Evolutionary conservation across 1,139 yeast genomes (phyloP), one percentile per base, ranked within the genome.

Genomic region (Geotrichum cucujoidarum): DNA sequence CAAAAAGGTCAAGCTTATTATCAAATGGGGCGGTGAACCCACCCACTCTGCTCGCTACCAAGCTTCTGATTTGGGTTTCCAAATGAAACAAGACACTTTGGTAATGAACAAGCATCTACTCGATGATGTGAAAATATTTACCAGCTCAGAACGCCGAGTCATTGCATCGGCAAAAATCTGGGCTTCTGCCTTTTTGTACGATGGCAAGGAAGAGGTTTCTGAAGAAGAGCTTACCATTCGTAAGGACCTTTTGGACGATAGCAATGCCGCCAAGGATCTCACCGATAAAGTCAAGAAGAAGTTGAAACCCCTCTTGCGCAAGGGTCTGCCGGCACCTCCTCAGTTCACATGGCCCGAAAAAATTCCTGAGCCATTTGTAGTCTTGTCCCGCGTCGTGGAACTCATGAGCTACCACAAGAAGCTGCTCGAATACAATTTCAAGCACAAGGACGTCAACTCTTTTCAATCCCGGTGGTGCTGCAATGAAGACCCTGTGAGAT

Each of bases 21-120:
- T 92, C 59, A 92, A 92, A 65, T 92, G 98, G 98, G 98, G 98
- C 59, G 98, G 98, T 56, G 98, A 92, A 65, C 97, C 98, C 11
- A 92, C 98, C 1, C 98, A 92, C 65, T 88, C 97, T 8, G 97
- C 97, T 1, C 77, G 83, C 53, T 86, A 88, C 64, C 98, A 92
- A 69, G 95, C 97, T 1, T 77, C 82, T 21, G 98, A 92, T 67
- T 78, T 92, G 18, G 98, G 98, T 48, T 97, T 90, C 60, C 96
- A 90, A 67, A 77, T 85, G 69, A 80, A 98, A 59, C 96, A 92
- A 65, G 95, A 92, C 63, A 77, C 90, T 60, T 81, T 87, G 62
- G 74, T 92, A 51, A 74, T 92, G 61, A 92, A 94, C 65, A 80
- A 86, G 56, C 85, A 82, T 43, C 88, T 94, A 8, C 73, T 92